These are phyloP conservation scores for Xylariaceae sp. DNA, from an alignment of 2,329 filamentous ascomycete genomes.

Conservation along the genomic window DNA sequence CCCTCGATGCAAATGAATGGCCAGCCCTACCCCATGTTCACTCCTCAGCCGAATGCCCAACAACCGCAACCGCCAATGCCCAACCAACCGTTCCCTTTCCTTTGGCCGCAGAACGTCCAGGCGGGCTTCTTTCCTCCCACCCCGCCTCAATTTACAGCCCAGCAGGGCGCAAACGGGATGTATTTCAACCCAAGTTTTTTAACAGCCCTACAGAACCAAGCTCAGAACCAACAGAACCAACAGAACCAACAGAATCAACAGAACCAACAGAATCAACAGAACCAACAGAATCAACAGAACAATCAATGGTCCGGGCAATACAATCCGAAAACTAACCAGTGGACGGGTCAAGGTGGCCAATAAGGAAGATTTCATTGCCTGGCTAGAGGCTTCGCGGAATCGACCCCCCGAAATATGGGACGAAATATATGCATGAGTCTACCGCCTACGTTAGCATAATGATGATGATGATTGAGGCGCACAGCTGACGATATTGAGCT, in stretches of 20 bases:
- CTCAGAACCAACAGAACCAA: slow-evolving; percentile 28
- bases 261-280: slow-evolving; percentile 17
- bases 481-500: background rate
- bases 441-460: background rate
- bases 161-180: slow-evolving; percentile 37
- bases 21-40: slow-evolving; percentile 23
- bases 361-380: background rate
- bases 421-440: background rate
- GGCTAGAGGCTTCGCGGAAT: background rate
- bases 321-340: slow-evolving; percentile 4
- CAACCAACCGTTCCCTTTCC: slow-evolving; percentile 42
- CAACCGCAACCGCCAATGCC: slow-evolving; percentile 27
- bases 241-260: slow-evolving; percentile 19
- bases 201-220: slow-evolving; percentile 44
- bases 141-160: slow-evolving; percentile 40
- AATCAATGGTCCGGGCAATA: slow-evolving; percentile 22
- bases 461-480: background rate
- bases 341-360: slow-evolving; percentile 27
- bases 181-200: slow-evolving; percentile 59
- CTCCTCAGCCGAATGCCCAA: slow-evolving; percentile 34
- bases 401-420: background rate
- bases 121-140: slow-evolving; percentile 35
- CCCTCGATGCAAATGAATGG: slow-evolving; percentile 37
- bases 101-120: slow-evolving; percentile 39
- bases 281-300: background rate